Base-by-base conservation (phyloP, 345 rosid species). In the Syzygium jambos region DNA sequence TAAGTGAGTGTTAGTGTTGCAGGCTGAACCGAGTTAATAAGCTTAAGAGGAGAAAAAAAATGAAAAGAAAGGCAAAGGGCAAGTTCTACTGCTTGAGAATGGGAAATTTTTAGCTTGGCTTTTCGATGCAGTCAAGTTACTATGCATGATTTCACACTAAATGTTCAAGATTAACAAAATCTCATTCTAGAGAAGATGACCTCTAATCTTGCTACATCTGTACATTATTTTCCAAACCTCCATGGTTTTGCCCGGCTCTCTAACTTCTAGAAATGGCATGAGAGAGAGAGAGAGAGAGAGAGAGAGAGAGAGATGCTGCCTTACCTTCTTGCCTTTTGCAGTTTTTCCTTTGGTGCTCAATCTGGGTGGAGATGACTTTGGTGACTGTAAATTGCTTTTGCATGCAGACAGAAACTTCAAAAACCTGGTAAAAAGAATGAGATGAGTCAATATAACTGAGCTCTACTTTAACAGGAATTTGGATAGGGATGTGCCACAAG, bases 331-430 rank as follows among this genome's bases (percentile, higher is more conserved):
- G 86, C 98, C 92, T 91, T 94, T 95, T 86, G 95, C 93, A 82
- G 97, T 96, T 93, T 98, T 93, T 86, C 95, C 98, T 94, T 95
- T 97, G 30, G 96, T 95, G 91, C 94, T 94, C 85, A 92, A 88
- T 86, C 90, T 88, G 85, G 98, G 95, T 85, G 95, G 91, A 68
- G 94, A 92, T 86, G 92, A 86, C 88, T 89, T 91, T n/a, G 98
- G 95, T 38, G 97, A 93, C 77, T 88, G 91, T 34, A 93, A 85
- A 91, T 94, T 94, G 91, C 89, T 94, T 91, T 94, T 94, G 94
- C 94, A 56, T 90, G 89, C 90, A 89, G 87, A 90, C 89, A 91
- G 88, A 89, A 93, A 89, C 92, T 91, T 90, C 84, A 94, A 93
- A 90, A 91, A 93, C 90, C 97, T 95, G 92, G 84, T 84, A 90